Conservation (phyloP, 164 flowering plant genomes). For the Vitis cinerea region DNA sequence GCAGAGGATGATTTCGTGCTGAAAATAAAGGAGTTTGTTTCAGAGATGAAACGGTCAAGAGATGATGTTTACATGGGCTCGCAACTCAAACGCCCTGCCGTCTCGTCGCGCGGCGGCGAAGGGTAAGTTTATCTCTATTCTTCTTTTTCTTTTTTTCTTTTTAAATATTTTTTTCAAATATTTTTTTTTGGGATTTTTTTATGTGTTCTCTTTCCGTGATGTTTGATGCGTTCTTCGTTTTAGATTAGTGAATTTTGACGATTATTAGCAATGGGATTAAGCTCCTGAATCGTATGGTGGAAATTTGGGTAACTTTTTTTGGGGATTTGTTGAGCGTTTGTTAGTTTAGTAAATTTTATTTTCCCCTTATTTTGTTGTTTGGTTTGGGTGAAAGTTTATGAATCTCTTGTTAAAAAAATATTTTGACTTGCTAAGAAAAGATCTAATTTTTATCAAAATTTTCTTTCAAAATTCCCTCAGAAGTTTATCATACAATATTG, state of each 20-base stretch:
- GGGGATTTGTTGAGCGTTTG: neutral
- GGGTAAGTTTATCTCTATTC: slow-evolving; percentile 39
- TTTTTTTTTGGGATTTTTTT: neutral
- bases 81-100: slow-evolving; percentile 60
- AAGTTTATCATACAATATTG: neutral
- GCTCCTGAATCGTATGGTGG: neutral
- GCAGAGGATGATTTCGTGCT: slow-evolving; percentile 23
- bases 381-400: neutral
- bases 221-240: neutral
- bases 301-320: neutral
- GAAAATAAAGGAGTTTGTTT: neutral
- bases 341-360: neutral
- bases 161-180: neutral
- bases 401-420: neutral
- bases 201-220: neutral
- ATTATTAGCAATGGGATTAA: slow-evolving; percentile 1
- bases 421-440: slow-evolving; percentile 4
- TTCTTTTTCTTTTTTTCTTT: slow-evolving; percentile 5
- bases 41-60: slow-evolving; percentile 75
- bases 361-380: neutral
- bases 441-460: neutral
- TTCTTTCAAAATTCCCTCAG: neutral
- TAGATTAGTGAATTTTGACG: neutral
- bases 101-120: slow-evolving; percentile 60
- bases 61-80: slow-evolving; percentile 56